phyloP scores from a whole-genome alignment of 2,329 filamentous ascomycete genomes.

The Stagonosporopsis rhizophila region DNA sequence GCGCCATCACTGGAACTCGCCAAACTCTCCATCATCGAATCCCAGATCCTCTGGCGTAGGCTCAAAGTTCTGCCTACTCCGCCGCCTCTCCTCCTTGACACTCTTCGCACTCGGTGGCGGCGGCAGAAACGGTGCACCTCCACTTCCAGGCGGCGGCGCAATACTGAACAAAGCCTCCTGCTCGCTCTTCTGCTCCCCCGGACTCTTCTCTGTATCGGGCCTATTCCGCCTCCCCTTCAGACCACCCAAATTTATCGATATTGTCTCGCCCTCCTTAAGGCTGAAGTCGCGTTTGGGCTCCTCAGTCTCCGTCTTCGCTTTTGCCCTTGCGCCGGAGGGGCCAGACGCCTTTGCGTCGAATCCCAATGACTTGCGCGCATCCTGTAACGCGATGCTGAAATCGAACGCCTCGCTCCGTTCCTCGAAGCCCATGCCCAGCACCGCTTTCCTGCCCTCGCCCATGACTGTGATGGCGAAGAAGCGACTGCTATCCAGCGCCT shows the following conservation, averaged over 20 bases:
- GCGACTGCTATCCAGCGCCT: constrained; percentile 77
- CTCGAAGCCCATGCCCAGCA: constrained; percentile 85
- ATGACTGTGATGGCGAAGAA: constrained; percentile 87
- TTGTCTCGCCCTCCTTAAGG: constrained; percentile 88
- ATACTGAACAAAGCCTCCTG: constrained; percentile 71
- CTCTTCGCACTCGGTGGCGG: constrained; percentile 71
- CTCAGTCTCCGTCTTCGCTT: constrained; percentile 51
- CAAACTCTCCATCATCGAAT: constrained; percentile 88
- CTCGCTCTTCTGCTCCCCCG: constrained; percentile 46
- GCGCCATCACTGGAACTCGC: constrained; percentile 70
- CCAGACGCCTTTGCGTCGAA: constrained; percentile 56
- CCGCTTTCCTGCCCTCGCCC: constrained; percentile 77
- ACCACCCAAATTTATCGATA: constrained; percentile 77
- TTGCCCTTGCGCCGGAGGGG: constrained; percentile 20
- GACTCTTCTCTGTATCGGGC: constrained; percentile 50
- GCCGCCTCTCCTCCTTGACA: constrained; percentile 66
- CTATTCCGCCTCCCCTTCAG: constrained; percentile 56
- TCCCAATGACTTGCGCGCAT: constrained; percentile 74
- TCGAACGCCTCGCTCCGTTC: constrained; percentile 87
- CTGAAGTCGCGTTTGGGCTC: constrained; percentile 76
- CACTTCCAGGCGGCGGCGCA: constrained; percentile 68
- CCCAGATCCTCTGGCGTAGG: constrained; percentile 67
- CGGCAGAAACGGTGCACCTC: constrained; percentile 60
- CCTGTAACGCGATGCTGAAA: constrained; percentile 80
- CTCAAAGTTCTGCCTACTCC: constrained; percentile 56